Conservation (phyloP, 805 yeast genomes). For the Citeromyces matritensis region DNA sequence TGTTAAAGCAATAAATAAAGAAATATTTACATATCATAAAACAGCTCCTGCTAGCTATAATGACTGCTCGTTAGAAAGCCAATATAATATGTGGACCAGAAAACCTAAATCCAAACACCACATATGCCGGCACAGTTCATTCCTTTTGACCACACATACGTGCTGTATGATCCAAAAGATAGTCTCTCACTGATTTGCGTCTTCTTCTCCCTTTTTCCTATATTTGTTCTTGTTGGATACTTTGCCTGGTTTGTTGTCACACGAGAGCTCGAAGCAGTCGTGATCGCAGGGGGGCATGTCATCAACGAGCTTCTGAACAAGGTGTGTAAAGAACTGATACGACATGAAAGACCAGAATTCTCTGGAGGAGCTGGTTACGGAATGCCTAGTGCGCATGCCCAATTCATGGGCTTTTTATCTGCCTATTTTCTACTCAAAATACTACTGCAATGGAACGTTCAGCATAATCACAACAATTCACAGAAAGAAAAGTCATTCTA, state of each 20-base stretch:
- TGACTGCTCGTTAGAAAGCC: too few species aligned
- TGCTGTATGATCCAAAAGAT: constrained; percentile 61
- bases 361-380: constrained; percentile 54
- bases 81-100: too few species aligned
- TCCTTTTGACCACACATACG: constrained; percentile 80
- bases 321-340: constrained; percentile 43
- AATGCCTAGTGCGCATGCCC: constrained; percentile 96
- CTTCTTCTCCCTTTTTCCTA: constrained; percentile 67
- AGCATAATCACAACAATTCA: constrained; percentile 4
- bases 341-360: constrained; percentile 55
- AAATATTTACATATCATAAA: too few species aligned
- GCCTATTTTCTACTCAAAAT: constrained; percentile 33
- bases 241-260: constrained; percentile 73
- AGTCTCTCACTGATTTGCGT: constrained; percentile 46
- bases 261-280: constrained; percentile 73
- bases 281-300: constrained; percentile 79
- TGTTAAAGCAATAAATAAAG: too few species aligned
- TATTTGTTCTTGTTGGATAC: constrained; percentile 61
- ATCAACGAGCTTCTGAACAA: constrained; percentile 62
- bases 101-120: too few species aligned
- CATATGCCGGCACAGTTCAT: constrained; percentile 6
- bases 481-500: constrained; percentile 16
- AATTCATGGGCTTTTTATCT: constrained; percentile 83
- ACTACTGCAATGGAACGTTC: constrained; percentile 22
- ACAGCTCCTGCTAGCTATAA: too few species aligned